Percentiles rank a stretch among this genome's conserved stretches.
phyloP scores from a whole-genome alignment of 495 filamentous ascomycete species.

The Podospora bellae-mahoneyi region DNA sequence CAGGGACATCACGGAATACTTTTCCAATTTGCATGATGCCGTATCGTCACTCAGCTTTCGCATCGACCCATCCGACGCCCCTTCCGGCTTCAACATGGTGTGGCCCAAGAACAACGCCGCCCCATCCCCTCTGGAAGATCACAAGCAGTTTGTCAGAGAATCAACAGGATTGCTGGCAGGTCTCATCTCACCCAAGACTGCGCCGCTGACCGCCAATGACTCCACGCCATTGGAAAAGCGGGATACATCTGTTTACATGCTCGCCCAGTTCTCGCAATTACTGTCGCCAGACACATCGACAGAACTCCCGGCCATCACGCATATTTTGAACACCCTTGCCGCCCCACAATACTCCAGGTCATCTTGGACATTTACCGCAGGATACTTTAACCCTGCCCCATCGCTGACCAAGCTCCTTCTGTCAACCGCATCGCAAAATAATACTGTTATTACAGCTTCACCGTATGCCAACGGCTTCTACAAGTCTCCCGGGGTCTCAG shows the following conservation, averaged over 20 bases:
- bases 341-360: constrained; percentile 58
- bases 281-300: constrained; percentile 77
- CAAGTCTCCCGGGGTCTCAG: constrained; percentile 79
- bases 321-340: constrained; percentile 65
- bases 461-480: constrained; percentile 96
- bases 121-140: constrained; percentile 65
- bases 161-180: constrained; percentile 63
- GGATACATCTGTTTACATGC: constrained; percentile 79
- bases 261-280: constrained; percentile 81
- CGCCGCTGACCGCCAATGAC: constrained; percentile 22
- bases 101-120: constrained; percentile 78
- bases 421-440: constrained; percentile 58
- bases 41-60: constrained; percentile 77
- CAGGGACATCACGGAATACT: constrained; percentile 76
- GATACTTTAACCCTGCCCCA: constrained; percentile 95
- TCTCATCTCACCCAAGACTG: constrained; percentile 51
- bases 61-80: constrained; percentile 58
- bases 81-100: constrained; percentile 63
- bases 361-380: constrained; percentile 92
- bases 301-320: constrained; percentile 75
- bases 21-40: constrained; percentile 67
- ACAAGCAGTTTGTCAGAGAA: constrained; percentile 62
- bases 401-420: constrained; percentile 75
- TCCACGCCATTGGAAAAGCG: constrained; percentile 20
- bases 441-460: constrained; percentile 89